Evolutionary conservation across 805 yeast species (phyloP).

Genomic region (Saturnispora hagleri): DNA sequence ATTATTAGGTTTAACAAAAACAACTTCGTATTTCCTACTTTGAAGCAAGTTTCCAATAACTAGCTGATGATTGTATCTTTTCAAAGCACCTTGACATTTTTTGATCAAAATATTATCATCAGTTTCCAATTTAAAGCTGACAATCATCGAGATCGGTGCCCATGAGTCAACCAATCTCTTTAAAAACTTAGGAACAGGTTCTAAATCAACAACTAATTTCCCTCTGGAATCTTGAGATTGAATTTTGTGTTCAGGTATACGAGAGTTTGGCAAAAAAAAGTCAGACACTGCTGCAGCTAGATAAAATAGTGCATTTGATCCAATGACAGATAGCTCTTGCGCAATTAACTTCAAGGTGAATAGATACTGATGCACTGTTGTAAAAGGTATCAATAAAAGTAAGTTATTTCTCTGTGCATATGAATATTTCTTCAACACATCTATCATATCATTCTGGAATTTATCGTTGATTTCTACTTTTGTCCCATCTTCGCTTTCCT

Average conservation of each 20-base stretch:
- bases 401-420: conserved; percentile 40
- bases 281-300: conserved; percentile 98
- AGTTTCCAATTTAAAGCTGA: conserved; percentile 90
- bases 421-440: conserved; percentile 47
- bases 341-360: conserved; percentile 72
- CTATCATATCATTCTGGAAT: conserved; percentile 52
- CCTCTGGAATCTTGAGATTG: conserved; percentile 70
- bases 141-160: conserved; percentile 94
- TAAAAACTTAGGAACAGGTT: conserved; percentile 93
- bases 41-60: conserved; percentile 92
- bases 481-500: conserved; percentile 34
- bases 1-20: conserved; percentile 55
- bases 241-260: conserved; percentile 89
- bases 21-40: conserved; percentile 80
- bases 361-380: conserved; percentile 89
- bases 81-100: conserved; percentile 73
- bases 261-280: conserved; percentile 79
- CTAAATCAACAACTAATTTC: conserved; percentile 73
- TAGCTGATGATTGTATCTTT: conserved; percentile 81
- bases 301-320: conserved; percentile 61
- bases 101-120: conserved; percentile 59
- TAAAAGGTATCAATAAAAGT: conserved; percentile 73
- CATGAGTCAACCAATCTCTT: conserved; percentile 81
- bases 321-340: conserved; percentile 44
- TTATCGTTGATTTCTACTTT: conserved; percentile 52